phyloP scores from a whole-genome alignment of 352 stramenopile genomes.

The Phytophthora melonis region DNA sequence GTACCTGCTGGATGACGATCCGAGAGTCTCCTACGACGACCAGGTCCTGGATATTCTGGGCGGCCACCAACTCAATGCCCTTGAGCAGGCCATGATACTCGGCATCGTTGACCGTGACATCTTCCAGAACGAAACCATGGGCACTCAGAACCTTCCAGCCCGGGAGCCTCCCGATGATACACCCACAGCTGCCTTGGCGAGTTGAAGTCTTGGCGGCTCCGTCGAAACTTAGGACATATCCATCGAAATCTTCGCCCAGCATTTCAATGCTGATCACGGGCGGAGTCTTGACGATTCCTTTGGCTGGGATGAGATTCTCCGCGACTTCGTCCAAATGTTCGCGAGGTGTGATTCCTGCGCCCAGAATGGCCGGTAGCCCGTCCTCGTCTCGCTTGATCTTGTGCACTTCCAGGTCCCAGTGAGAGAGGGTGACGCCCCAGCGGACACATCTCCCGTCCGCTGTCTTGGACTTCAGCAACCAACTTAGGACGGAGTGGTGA shows the following conservation, averaged over 20 bases:
- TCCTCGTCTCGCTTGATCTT: slow-evolving; percentile 10
- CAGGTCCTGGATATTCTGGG: neutral
- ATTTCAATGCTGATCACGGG: slow-evolving; percentile 11
- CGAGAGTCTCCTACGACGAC: neutral
- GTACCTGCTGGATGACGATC: slow-evolving; percentile 3
- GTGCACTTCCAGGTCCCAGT: neutral
- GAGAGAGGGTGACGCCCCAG: neutral
- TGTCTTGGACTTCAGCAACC: slow-evolving; percentile 5
- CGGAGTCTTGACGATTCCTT: neutral
- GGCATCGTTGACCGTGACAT: slow-evolving; percentile 8
- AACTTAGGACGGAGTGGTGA: slow-evolving; percentile 5
- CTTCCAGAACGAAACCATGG: neutral
- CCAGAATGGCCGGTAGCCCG: neutral
- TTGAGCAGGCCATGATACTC: slow-evolving; percentile 4
- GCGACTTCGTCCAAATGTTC: slow-evolving; percentile 2
- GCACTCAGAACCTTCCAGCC: neutral
- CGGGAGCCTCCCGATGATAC: neutral
- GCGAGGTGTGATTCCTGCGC: neutral
- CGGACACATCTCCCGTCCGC: neutral
- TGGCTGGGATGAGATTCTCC: neutral
- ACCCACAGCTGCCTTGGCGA: neutral
- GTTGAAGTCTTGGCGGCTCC: slow-evolving; percentile 4
- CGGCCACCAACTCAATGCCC: neutral
- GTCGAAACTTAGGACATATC: slow-evolving; percentile 11
- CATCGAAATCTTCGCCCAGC: neutral